These are phyloP conservation scores for Phallus indusiatus DNA, from an alignment of 768 basidiomycete species.

Conservation along the genomic window DNA sequence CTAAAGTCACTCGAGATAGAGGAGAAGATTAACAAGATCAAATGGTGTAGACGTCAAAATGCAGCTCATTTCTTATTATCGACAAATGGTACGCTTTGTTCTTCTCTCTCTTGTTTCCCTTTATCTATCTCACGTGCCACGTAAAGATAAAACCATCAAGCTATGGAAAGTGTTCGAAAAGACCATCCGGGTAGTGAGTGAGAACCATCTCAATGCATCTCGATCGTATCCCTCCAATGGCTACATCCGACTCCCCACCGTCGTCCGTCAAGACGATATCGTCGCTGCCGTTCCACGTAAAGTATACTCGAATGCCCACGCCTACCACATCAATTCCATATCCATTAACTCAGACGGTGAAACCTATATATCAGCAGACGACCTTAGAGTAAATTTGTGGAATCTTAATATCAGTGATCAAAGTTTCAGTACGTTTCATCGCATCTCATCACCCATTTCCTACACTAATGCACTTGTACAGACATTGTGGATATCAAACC, in stretches of 20 bases:
- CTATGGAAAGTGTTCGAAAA: conserved; percentile 99
- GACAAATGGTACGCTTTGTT: conserved; percentile 70
- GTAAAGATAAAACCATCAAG: conserved; percentile 98
- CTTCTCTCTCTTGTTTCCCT: not conserved
- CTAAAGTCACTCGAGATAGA: conserved; percentile 99
- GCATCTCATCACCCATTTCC: not conserved
- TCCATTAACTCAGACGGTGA: conserved; percentile 99
- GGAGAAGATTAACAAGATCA: conserved; percentile 99
- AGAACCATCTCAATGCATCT: conserved; percentile 65
- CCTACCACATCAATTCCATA: conserved; percentile 99
- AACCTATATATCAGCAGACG: conserved; percentile 99
- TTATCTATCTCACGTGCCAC: not conserved
- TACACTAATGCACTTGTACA: conserved; percentile 23
- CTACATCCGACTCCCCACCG: conserved; percentile 79
- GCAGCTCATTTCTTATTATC: conserved; percentile 94
- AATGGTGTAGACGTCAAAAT: conserved; percentile 99
- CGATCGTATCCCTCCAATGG: conserved; percentile 37
- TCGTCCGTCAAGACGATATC: conserved; percentile 93
- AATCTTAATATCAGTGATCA: conserved; percentile 97
- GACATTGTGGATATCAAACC: conserved; percentile 99
- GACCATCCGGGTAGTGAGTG: conserved; percentile 87
- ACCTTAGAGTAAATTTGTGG: conserved; percentile 96
- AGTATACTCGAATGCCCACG: conserved; percentile 98
- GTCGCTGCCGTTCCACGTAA: conserved; percentile 98
- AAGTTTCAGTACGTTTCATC: conserved; percentile 77